phyloP scores from a whole-genome alignment of 192 early-diverging fungal species.

The Paraglomus occultum region DNA sequence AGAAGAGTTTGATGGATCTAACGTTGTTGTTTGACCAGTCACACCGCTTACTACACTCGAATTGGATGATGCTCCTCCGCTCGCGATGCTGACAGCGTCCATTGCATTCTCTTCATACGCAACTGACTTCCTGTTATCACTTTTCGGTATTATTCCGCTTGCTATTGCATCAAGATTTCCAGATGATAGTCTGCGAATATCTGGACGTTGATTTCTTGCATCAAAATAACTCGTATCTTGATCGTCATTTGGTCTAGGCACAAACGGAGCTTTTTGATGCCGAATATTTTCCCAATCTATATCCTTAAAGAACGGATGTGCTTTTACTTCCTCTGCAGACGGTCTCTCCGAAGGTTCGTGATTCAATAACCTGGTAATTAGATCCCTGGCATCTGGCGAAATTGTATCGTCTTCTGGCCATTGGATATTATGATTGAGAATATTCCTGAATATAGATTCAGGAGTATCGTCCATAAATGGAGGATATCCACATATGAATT shows the following conservation, averaged over 20 bases:
- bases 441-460: slow-evolving; percentile 86
- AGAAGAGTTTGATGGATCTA: background rate
- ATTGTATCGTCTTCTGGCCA: slow-evolving; percentile 63
- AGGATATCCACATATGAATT: slow-evolving; percentile 85
- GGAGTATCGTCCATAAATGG: slow-evolving; percentile 87
- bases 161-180: slow-evolving; percentile 53
- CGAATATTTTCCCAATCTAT: slow-evolving; percentile 76
- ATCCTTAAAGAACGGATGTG: slow-evolving; percentile 71
- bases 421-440: slow-evolving; percentile 70
- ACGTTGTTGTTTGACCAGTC: background rate
- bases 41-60: background rate
- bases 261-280: slow-evolving; percentile 79
- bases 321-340: slow-evolving; percentile 62
- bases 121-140: slow-evolving; percentile 20
- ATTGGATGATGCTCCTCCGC: background rate
- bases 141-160: background rate
- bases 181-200: slow-evolving; percentile 72
- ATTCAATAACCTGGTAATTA: slow-evolving; percentile 73
- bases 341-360: slow-evolving; percentile 69
- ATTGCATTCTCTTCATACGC: slow-evolving; percentile 2
- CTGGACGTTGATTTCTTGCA: slow-evolving; percentile 71
- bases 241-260: slow-evolving; percentile 77
- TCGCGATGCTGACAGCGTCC: background rate
- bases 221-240: slow-evolving; percentile 93
- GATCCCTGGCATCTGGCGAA: slow-evolving; percentile 61